Evolutionary conservation across 192 early-diverging fungal species (phyloP).

Genomic region (Backusella circina): DNA sequence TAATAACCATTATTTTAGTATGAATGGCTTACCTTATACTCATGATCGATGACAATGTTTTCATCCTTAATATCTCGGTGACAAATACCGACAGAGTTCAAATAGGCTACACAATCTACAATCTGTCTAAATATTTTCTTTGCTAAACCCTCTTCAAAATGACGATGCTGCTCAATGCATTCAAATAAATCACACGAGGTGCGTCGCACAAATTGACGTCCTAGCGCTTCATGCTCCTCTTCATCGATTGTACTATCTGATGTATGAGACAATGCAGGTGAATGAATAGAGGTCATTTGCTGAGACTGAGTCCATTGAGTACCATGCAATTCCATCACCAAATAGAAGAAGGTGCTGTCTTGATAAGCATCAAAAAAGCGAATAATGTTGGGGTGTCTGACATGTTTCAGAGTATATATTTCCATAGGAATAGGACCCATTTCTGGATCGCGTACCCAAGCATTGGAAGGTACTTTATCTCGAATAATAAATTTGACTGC

Average conservation of each 20-base stretch:
- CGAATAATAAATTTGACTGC: conserved; percentile 74
- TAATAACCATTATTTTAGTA: neutral
- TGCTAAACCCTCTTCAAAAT: conserved; percentile 62
- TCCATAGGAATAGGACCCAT: conserved; percentile 50
- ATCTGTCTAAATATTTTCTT: conserved; percentile 69
- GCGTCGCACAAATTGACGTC: conserved; percentile 40
- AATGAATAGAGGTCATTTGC: conserved; percentile 13
- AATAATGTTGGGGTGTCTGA: conserved; percentile 63
- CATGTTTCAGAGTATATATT: conserved; percentile 47
- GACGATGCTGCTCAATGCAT: conserved; percentile 64
- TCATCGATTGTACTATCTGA: conserved; percentile 22
- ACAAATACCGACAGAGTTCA: conserved; percentile 60
- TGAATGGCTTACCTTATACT: conserved; percentile 30
- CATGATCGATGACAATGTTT: conserved; percentile 47
- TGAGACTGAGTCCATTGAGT: conserved; percentile 37
- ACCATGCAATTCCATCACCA: conserved; percentile 60
- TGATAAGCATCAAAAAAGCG: conserved; percentile 49
- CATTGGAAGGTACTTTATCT: conserved; percentile 46
- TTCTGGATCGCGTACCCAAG: conserved; percentile 45
- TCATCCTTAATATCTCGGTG: conserved; percentile 86
- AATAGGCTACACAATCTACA: conserved; percentile 57
- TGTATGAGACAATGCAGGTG: conserved; percentile 18
- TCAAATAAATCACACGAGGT: conserved; percentile 72
- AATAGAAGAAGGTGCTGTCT: conserved; percentile 44
- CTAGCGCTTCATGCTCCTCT: neutral